Percentiles rank a stretch among this genome's conserved stretches.
Conservation (phyloP, 2,329 filamentous ascomycete genomes). For the Fusarium citri region DNA sequence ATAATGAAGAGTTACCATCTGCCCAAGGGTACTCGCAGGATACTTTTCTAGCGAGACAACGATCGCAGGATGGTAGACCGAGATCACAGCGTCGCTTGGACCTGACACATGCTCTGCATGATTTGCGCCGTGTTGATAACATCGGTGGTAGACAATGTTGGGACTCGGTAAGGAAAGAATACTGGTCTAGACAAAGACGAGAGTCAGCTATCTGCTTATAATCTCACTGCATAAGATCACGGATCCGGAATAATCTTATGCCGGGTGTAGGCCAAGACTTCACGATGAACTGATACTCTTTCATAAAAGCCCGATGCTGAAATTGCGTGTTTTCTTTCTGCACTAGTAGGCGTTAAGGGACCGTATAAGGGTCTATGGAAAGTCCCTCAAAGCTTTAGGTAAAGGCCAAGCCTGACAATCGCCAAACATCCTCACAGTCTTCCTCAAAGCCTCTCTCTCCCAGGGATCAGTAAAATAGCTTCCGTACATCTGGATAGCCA, state of each 20-base stretch:
- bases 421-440: constrained; percentile 33
- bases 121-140: background rate
- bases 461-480: constrained; percentile 40
- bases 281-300: too few species aligned
- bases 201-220: background rate
- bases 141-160: background rate
- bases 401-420: constrained; percentile 38
- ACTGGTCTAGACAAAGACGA: too few species aligned
- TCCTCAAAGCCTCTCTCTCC: constrained; percentile 36
- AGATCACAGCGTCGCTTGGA: constrained; percentile 2
- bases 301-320: too few species aligned
- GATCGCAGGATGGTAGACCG: background rate
- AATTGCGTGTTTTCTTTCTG: too few species aligned
- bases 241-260: too few species aligned
- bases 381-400: constrained; percentile 11
- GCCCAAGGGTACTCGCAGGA: constrained; percentile 2
- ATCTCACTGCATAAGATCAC: background rate
- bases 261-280: too few species aligned
- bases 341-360: too few species aligned
- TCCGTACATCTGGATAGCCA: constrained; percentile 35
- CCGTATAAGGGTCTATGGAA: background rate
- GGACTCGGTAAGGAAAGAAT: too few species aligned
- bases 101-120: background rate
- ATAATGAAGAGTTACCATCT: background rate
- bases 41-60: background rate